Conservation (phyloP, 169 alveolate species). For the Neospora caninum region DNA sequence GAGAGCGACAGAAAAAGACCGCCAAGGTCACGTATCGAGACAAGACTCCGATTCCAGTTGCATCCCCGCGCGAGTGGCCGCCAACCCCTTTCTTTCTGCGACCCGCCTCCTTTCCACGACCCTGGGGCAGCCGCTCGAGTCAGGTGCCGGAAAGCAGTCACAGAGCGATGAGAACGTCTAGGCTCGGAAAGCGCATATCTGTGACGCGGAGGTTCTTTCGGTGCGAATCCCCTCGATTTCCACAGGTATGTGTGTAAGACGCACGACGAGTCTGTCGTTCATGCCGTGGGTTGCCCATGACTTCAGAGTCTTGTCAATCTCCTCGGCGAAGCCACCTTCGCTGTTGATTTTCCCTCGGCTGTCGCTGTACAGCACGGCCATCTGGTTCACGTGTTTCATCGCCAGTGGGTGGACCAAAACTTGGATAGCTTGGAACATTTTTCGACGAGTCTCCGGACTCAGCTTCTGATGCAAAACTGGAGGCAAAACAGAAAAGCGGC, state of each 20-base stretch:
- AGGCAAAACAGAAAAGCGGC: background rate
- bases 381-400: background rate
- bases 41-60: too few relatives aligned
- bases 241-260: background rate
- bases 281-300: background rate
- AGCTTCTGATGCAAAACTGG: background rate
- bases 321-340: background rate
- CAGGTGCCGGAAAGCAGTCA: too few relatives aligned
- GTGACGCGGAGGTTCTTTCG: too few relatives aligned
- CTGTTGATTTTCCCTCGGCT: background rate
- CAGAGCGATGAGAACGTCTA: too few relatives aligned
- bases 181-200: too few relatives aligned
- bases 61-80: too few relatives aligned
- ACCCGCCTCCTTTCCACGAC: too few relatives aligned
- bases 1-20: too few relatives aligned
- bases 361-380: background rate
- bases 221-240: too few relatives aligned
- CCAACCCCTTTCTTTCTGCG: too few relatives aligned
- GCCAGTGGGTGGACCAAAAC: slow-evolving; percentile 3
- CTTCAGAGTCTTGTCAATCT: background rate
- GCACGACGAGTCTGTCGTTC: background rate
- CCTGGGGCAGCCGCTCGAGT: too few relatives aligned
- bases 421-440: background rate
- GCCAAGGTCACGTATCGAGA: too few relatives aligned
- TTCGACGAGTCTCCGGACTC: background rate